Conservation (phyloP, 2,329 filamentous ascomycete species). For the Biscogniauxia sp. region DNA sequence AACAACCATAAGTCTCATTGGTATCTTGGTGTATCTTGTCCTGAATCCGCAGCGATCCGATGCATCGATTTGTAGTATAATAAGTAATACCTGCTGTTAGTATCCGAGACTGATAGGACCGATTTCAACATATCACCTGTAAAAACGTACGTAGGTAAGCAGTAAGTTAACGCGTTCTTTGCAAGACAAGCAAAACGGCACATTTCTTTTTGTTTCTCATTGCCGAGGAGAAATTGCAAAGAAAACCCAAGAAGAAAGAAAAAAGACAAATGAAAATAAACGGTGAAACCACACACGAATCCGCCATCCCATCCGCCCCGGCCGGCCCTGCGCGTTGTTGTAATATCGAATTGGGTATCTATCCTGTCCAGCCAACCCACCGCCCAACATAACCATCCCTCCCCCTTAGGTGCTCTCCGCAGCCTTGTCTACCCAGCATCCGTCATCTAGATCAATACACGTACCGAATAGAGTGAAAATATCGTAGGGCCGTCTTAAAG, state of each 20-base stretch:
- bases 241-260: slow-evolving; percentile 4
- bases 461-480: neutral
- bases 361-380: neutral
- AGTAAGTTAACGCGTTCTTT: too few relatives aligned
- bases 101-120: neutral
- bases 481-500: too few relatives aligned
- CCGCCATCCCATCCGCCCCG: neutral
- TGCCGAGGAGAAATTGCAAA: neutral
- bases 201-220: too few relatives aligned
- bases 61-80: too few relatives aligned
- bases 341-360: neutral
- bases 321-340: neutral
- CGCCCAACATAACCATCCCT: too few relatives aligned
- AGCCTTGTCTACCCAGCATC: neutral
- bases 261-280: slow-evolving; percentile 8
- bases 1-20: too few relatives aligned
- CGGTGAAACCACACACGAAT: neutral
- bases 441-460: neutral
- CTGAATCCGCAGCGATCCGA: too few relatives aligned
- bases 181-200: too few relatives aligned
- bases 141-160: neutral
- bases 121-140: neutral
- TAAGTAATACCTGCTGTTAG: neutral
- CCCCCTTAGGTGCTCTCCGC: neutral
- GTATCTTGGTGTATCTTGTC: too few relatives aligned